A percentile compares a stretch with the other conserved stretches of the same genome.
Conservation (phyloP, 805 yeast species). For the Nakazawaea peltata region DNA sequence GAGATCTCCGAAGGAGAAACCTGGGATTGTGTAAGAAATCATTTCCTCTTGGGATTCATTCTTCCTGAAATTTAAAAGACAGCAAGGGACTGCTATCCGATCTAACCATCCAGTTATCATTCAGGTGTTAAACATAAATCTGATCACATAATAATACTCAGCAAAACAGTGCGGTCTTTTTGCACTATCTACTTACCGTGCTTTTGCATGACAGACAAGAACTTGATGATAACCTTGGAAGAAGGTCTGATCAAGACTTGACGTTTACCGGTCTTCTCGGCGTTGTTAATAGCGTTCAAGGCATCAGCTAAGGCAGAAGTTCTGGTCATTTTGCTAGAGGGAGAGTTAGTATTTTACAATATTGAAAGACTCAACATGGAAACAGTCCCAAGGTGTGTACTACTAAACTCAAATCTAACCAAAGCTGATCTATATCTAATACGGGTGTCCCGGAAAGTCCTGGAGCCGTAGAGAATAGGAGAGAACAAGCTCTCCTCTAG, state of each 20-base stretch:
- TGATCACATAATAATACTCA: too few species aligned
- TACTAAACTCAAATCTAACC: slow-evolving; percentile 3
- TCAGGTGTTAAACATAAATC: slow-evolving; percentile 58
- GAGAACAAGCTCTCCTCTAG: too few species aligned
- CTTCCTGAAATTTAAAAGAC: slow-evolving; percentile 98
- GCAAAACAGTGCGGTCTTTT: too few species aligned
- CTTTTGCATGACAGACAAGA: slow-evolving; percentile 94
- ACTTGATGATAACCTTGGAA: slow-evolving; percentile 96
- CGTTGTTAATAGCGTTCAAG: slow-evolving; percentile 96
- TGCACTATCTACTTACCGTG: slow-evolving; percentile 82
- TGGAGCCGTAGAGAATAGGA: too few species aligned
- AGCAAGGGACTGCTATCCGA: slow-evolving; percentile 82
- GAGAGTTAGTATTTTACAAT: slow-evolving; percentile 19
- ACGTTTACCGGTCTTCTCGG: slow-evolving; percentile 99
- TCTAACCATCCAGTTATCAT: slow-evolving; percentile 98
- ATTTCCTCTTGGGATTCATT: slow-evolving; percentile 44
- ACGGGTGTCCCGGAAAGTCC: too few species aligned
- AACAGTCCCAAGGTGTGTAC: slow-evolving; percentile 20
- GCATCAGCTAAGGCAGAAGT: slow-evolving; percentile 98
- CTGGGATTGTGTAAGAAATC: slow-evolving; percentile 58
- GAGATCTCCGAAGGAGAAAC: not conserved
- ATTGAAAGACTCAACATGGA: slow-evolving; percentile 25
- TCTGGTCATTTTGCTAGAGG: slow-evolving; percentile 74
- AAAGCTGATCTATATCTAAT: not conserved
- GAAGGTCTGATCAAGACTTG: slow-evolving; percentile 98